Base-by-base conservation (phyloP, 2,329 filamentous ascomycete species). In the Diaporthe australafricana region DNA sequence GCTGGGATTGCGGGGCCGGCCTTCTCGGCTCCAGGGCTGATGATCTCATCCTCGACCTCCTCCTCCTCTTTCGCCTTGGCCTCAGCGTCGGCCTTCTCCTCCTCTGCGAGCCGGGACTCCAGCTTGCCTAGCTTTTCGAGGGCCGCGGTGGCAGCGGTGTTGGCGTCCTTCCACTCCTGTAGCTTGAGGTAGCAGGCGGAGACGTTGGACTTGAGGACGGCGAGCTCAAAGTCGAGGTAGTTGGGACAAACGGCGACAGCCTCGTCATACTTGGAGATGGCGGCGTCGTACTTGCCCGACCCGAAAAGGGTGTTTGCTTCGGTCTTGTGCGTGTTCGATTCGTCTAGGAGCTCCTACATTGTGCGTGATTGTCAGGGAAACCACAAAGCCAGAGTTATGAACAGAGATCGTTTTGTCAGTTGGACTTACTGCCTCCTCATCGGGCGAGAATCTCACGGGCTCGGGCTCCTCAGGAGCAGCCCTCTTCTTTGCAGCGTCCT, bases 101-200 rank as follows among this genome's bases (percentile, higher is more conserved):
- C 78, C 38, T 75, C 77, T 20, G 72, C 74, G 4, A 77, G 75
- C 14, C 77, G 76, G 8, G 75, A 78, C 65, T 87, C 82, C 76
- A 96, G 78, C 35, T 88, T 87, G 73, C 93, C 90, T n/a, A 98
- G 83, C 0, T 88, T 87, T 14, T 95, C 92, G 0, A 98, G 79
- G 2, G 94, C 92, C 14, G 89, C 86, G 0, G 91, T 93, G 0
- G 95, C 95, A 12, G 89, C 87, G 62, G 92, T 91, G 53, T 95
- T 88, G 12, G 94, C 94, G 38, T 94, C 91, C 76, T 95, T 94
- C 94, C 95, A 98, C 73, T 96, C 92, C 73, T 91, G 87, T 3
- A 97, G 85, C 80, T 97, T 97, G 69, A 98, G 81, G 77, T 98
- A 90, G 79, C 95, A 98, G 12, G 95, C 96, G 1, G 96, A 89